Evolutionary conservation across 352 stramenopile genomes (phyloP).

Genomic region (Sclerospora graminicola): DNA sequence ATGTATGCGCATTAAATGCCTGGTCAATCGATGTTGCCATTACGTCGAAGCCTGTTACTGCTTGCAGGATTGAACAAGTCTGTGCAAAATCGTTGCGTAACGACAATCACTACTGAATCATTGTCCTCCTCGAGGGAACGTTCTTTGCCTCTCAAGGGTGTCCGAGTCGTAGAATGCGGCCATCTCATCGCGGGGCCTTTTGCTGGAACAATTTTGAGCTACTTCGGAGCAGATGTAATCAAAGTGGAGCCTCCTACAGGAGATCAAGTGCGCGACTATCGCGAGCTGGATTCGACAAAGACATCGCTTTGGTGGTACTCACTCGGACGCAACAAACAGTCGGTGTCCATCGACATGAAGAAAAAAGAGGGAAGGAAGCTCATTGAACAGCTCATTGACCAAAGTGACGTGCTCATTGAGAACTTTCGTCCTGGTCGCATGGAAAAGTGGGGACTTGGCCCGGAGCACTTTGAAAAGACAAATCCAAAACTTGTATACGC

Average conservation of each 20-base stretch:
- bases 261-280: conserved; percentile 76
- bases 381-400: conserved; percentile 56
- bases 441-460: conserved; percentile 80
- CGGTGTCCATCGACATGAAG: conserved; percentile 75
- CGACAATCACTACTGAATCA: conserved; percentile 18
- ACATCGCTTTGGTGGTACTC: conserved; percentile 87
- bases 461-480: conserved; percentile 50
- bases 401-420: conserved; percentile 83
- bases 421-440: conserved; percentile 84
- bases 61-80: conserved; percentile 3
- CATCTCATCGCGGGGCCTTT: conserved; percentile 77
- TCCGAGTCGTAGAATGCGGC: conserved; percentile 71
- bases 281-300: conserved; percentile 53
- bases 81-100: conserved; percentile 18
- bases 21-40: not conserved
- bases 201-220: conserved; percentile 74
- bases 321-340: conserved; percentile 82
- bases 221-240: conserved; percentile 88
- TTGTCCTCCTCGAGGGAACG: conserved; percentile 8
- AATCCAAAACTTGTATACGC: conserved; percentile 83
- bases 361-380: conserved; percentile 48
- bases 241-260: conserved; percentile 82
- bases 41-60: conserved; percentile 2
- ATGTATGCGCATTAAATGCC: no score
- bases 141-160: conserved; percentile 47